These are phyloP conservation scores for Ophiocordyceps camponoti-leonardi DNA, from an alignment of 2,329 filamentous ascomycete species.

Conservation along the genomic window DNA sequence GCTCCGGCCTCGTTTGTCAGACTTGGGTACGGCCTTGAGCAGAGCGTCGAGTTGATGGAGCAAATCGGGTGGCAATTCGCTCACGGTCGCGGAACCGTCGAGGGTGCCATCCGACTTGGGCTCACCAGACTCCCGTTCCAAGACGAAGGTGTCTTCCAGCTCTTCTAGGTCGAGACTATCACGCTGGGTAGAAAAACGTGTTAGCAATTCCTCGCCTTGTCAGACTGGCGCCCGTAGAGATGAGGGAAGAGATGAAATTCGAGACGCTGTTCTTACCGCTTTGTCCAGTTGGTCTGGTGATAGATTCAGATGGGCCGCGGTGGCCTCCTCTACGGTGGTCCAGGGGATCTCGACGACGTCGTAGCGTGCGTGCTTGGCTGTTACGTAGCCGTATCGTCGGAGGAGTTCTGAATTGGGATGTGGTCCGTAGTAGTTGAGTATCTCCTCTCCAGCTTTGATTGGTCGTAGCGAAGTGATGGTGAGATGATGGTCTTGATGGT, in stretches of 20 bases:
- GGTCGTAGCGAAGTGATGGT: constrained; percentile 55
- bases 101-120: constrained; percentile 31
- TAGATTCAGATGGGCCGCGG: constrained; percentile 20
- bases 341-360: constrained; percentile 70
- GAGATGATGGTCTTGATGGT: constrained; percentile 36
- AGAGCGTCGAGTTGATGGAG: constrained; percentile 31
- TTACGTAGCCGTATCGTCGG: constrained; percentile 77
- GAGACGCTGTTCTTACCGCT: constrained; percentile 14
- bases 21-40: constrained; percentile 30
- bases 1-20: constrained; percentile 32
- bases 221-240: not conserved
- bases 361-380: constrained; percentile 55
- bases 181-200: constrained; percentile 15
- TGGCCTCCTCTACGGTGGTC: constrained; percentile 32
- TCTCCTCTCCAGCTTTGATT: constrained; percentile 55
- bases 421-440: constrained; percentile 81
- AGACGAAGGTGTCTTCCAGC: constrained; percentile 58
- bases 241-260: not conserved
- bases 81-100: constrained; percentile 17
- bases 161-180: constrained; percentile 42
- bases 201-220: too few relatives aligned
- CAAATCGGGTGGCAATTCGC: constrained; percentile 31
- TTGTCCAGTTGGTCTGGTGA: constrained; percentile 21
- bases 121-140: constrained; percentile 37
- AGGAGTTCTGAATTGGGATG: constrained; percentile 70